A percentile compares a stretch with the other conserved stretches of the same genome.
Conservation (phyloP, 352 stramenopile species). For the Phytophthora pluvialis region DNA sequence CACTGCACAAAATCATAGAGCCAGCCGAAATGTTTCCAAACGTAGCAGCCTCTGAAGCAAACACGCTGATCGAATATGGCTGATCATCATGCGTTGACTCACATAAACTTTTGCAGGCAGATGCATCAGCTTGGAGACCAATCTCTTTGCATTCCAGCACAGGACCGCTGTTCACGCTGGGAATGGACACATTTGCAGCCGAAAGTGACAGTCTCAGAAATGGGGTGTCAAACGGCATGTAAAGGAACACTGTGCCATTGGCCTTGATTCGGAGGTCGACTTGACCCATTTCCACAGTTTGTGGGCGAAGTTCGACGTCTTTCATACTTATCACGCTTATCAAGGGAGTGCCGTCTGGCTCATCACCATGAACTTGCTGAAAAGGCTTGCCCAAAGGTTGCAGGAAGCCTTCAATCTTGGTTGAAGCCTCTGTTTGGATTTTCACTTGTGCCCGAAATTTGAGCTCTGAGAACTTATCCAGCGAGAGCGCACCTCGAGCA, state of each 20-base stretch:
- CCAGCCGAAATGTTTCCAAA: slow-evolving; percentile 61
- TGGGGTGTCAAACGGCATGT: slow-evolving; percentile 68
- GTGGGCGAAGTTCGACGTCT: slow-evolving; percentile 52
- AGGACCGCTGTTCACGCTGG: slow-evolving; percentile 53
- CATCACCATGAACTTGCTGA: background rate
- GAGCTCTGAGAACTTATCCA: slow-evolving; percentile 79
- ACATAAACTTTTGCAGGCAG: slow-evolving; percentile 45
- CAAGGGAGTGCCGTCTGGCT: slow-evolving; percentile 21
- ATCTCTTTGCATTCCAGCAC: slow-evolving; percentile 52
- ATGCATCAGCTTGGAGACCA: slow-evolving; percentile 45
- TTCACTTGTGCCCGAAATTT: slow-evolving; percentile 55
- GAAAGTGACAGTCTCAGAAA: slow-evolving; percentile 54
- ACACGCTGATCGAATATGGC: slow-evolving; percentile 54
- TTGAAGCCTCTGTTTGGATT: slow-evolving; percentile 37
- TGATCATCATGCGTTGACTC: slow-evolving; percentile 13
- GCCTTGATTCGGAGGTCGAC: slow-evolving; percentile 43
- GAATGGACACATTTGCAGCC: slow-evolving; percentile 54
- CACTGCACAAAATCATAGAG: slow-evolving; percentile 67
- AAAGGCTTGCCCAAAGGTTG: slow-evolving; percentile 39
- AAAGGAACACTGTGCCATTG: slow-evolving; percentile 36
- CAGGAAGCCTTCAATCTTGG: slow-evolving; percentile 54
- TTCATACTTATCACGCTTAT: slow-evolving; percentile 43
- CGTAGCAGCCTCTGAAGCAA: slow-evolving; percentile 42
- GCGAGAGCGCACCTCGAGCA: slow-evolving; percentile 35
- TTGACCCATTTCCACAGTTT: slow-evolving; percentile 57